These are phyloP conservation scores for Fonsecaea nubica DNA, from an alignment of 2,329 filamentous ascomycete species.

Conservation along the genomic window DNA sequence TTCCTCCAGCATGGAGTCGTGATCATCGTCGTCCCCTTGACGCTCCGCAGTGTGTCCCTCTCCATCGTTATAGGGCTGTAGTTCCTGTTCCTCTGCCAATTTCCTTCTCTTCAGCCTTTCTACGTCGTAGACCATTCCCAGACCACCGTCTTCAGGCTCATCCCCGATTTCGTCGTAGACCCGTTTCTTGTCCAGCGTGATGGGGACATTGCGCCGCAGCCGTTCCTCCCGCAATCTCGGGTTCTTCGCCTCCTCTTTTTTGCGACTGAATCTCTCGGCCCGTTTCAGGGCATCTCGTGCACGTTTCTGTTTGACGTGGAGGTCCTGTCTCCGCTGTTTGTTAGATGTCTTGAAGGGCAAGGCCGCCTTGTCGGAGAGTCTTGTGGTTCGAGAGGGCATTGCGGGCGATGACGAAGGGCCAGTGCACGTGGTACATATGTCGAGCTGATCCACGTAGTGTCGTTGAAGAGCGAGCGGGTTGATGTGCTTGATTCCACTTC, in stretches of 20 bases:
- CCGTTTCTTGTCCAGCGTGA: slow-evolving; percentile 84
- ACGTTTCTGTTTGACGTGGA: slow-evolving; percentile 82
- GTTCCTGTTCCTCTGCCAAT: slow-evolving; percentile 53
- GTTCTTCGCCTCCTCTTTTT: slow-evolving; percentile 84
- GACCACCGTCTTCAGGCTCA: slow-evolving; percentile 52
- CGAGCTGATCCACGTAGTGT: not conserved
- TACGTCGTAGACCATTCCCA: slow-evolving; percentile 57
- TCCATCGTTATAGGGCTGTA: slow-evolving; percentile 23
- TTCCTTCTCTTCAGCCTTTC: slow-evolving; percentile 57
- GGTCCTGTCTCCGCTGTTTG: slow-evolving; percentile 78
- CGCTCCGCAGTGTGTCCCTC: slow-evolving; percentile 45
- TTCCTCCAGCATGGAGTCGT: slow-evolving; percentile 48
- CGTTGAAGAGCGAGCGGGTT: not conserved
- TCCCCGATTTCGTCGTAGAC: slow-evolving; percentile 81
- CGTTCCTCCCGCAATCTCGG: slow-evolving; percentile 76
- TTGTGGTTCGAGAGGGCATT: slow-evolving; percentile 54
- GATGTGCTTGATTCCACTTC: not conserved
- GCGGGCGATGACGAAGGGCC: not conserved
- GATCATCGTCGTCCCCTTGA: slow-evolving; percentile 47
- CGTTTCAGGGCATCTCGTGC: slow-evolving; percentile 74
- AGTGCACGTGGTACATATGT: not conserved
- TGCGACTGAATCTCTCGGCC: slow-evolving; percentile 76
- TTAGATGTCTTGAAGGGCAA: slow-evolving; percentile 67
- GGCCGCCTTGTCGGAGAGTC: slow-evolving; percentile 46
- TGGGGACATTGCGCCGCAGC: slow-evolving; percentile 76